Base-by-base conservation (phyloP, 768 basidiomycete genomes). In the Asterophora lycoperdoides region DNA sequence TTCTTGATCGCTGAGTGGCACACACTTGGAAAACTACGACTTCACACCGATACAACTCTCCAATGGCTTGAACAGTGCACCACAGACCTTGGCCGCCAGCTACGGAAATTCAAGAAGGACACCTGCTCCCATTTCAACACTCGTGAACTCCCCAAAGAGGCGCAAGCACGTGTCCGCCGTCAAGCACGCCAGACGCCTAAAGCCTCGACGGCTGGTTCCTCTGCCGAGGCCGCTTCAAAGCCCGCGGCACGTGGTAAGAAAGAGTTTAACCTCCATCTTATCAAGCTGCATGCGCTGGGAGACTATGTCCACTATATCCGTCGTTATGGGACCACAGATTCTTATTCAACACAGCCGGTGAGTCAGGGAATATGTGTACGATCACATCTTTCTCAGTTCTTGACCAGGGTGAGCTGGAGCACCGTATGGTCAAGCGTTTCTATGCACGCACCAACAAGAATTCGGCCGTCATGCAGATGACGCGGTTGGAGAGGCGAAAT, bases 321-420 rank as follows among this genome's bases (percentile, higher is more conserved):
- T 1, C 2, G 20, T 0, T 62, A 52, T 15, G 66, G 70, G 0
- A 69, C 62, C 0, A 66, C 64, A 5, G 66, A 72, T 41, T 67
- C 62, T 1, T 70, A 64, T 37, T 65, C 65, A 0, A 71, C 65
- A 1, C 64, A 69, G 15, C 45, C 53, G 15, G 66, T 71, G 42
- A 34, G 56, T 44, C 28, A 20, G 9, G 15, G 26, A 15, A n/a
- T 11, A 36, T 15, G 18, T 29, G 17, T 15, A 1, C 29, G 15
- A 13, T 17, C n/a, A 35, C 19, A 15, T 33, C 17, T 3, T 14
- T 30, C 3, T 19, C 14, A 18, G 20, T 9, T 44, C 13, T 36
- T n/a, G 17, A 30, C n/a, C 35, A 51, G 49, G 49, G 43, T 6
- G 49, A 51, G 37, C 28, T 45, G n/a, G 49, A 51, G 28, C 43